These are phyloP conservation scores for Fraxinus nigra DNA, from an alignment of 305 asterid genomes.

Conservation along the genomic window DNA sequence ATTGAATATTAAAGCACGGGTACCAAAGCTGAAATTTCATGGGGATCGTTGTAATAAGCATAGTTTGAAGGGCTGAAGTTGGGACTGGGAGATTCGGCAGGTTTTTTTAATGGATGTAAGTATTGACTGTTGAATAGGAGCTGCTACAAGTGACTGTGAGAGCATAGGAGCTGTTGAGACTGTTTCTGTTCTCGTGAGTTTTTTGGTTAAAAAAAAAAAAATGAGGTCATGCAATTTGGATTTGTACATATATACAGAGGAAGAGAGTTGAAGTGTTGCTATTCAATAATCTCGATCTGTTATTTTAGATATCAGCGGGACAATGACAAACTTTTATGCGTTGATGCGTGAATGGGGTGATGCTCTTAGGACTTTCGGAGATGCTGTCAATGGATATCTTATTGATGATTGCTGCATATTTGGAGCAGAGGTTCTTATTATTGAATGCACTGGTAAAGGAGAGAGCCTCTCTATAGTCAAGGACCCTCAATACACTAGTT, in stretches of 20 bases:
- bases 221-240: neutral
- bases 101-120: slow-evolving; percentile 34
- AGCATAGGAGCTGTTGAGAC: neutral
- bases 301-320: too few relatives aligned
- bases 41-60: slow-evolving; percentile 26
- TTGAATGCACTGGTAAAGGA: neutral
- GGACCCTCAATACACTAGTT: neutral
- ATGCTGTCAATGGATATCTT: neutral
- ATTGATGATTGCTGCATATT: neutral
- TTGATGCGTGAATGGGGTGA: too few relatives aligned
- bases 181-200: neutral
- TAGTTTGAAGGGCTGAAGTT: slow-evolving; percentile 49
- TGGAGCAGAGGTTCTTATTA: neutral
- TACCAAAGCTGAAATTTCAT: slow-evolving; percentile 25
- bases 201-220: neutral
- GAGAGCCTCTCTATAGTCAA: neutral
- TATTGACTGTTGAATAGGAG: slow-evolving; percentile 11
- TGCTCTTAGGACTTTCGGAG: neutral
- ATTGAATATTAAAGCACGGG: slow-evolving; percentile 30
- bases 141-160: neutral
- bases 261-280: neutral
- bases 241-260: too few relatives aligned
- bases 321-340: too few relatives aligned
- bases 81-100: slow-evolving; percentile 46
- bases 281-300: too few relatives aligned